Conservation (phyloP, 179 eudicot species). For the Beta macrorhiza region DNA sequence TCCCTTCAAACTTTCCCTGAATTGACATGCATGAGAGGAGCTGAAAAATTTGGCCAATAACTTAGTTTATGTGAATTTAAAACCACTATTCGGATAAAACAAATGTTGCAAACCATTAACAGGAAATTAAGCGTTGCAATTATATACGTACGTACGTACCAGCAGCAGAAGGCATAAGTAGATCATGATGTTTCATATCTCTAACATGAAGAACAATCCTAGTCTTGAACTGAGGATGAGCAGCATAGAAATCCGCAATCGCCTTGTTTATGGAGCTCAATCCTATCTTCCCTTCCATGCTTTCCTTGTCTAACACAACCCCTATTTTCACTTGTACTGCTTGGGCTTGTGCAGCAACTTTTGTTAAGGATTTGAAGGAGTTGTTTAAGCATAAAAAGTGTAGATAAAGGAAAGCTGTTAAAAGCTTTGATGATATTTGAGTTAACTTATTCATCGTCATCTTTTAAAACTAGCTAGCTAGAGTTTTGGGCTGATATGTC, state of each 20-base stretch:
- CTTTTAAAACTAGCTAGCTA: no score
- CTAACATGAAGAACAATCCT: constrained; percentile 36
- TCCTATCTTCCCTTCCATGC: constrained; percentile 37
- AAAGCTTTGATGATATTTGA: neutral
- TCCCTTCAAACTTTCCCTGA: no score
- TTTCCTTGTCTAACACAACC: constrained; percentile 35
- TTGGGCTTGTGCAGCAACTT: constrained; percentile 1
- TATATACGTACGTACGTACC: constrained; percentile 14
- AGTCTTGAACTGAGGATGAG: constrained; percentile 29
- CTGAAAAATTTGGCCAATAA: no score
- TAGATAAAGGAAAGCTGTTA: neutral
- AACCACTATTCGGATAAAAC: no score
- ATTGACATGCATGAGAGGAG: no score
- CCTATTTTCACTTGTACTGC: constrained; percentile 37
- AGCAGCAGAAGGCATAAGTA: constrained; percentile 39
- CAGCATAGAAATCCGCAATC: constrained; percentile 38
- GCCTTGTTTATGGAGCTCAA: constrained; percentile 48
- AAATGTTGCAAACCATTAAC: no score
- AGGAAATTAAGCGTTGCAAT: no score
- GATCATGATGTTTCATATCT: constrained; percentile 33
- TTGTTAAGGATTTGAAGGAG: neutral
- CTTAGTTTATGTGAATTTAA: no score
- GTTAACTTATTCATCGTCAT: neutral
- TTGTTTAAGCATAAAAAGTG: neutral
- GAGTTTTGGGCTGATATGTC: no score